Conservation (phyloP, 2,329 filamentous ascomycete species). For the Escovopsis weberi region DNA sequence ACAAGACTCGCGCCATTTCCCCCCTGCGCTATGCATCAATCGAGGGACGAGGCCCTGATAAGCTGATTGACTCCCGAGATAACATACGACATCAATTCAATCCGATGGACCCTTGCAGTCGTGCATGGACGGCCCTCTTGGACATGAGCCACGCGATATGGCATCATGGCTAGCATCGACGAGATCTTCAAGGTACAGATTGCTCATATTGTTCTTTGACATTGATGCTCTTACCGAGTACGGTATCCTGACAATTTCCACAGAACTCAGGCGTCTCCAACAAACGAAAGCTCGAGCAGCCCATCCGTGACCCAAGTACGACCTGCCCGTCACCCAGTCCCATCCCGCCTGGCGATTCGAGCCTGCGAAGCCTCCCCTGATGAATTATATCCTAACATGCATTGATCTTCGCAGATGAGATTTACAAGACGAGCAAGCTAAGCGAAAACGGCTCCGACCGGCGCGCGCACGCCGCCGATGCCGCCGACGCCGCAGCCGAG, state of each 20-base stretch:
- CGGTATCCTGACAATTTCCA: background rate
- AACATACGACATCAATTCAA: background rate
- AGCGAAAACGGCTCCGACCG: slow-evolving; percentile 29
- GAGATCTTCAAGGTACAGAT: slow-evolving; percentile 39
- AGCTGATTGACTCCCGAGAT: no score
- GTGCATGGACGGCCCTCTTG: background rate
- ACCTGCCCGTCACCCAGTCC: slow-evolving; percentile 4
- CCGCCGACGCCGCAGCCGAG: slow-evolving; percentile 19
- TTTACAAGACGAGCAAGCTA: slow-evolving; percentile 49
- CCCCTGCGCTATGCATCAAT: slow-evolving; percentile 2
- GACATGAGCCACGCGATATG: background rate
- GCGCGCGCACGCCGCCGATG: slow-evolving; percentile 30
- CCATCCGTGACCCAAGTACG: slow-evolving; percentile 47
- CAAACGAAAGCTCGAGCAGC: slow-evolving; percentile 51
- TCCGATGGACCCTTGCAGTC: background rate
- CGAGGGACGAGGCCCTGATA: slow-evolving; percentile 3
- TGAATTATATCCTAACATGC: background rate
- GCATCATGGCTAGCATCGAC: slow-evolving; percentile 41
- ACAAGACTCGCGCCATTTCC: slow-evolving; percentile 1
- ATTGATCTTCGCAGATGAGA: slow-evolving; percentile 29
- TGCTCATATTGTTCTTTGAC: background rate
- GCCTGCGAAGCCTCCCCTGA: no score
- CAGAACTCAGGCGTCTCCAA: slow-evolving; percentile 31
- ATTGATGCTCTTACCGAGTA: background rate
- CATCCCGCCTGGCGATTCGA: background rate